Base-by-base conservation (phyloP, 2,329 filamentous ascomycete species). In the Monilinia laxa region DNA sequence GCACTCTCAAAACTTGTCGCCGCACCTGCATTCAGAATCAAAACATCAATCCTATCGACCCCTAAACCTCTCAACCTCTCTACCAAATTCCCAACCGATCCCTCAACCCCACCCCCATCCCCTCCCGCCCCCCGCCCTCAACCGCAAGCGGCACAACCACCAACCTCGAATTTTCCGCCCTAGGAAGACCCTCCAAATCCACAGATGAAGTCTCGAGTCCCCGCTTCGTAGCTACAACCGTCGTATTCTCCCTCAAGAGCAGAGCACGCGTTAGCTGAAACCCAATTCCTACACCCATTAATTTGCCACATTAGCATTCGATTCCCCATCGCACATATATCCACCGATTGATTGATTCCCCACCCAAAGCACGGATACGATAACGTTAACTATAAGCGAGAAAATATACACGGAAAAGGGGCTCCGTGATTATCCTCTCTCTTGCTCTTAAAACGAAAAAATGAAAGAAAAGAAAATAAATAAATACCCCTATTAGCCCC, bases 1-100 rank as follows among this genome's bases (percentile, higher is more conserved):
- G 70, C 68, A 12, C 66, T 38, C 0, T 75, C 73, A 62, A 73
- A 81, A 6, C 69, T 55, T 1, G 74, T 70, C 3, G 74, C 74
- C 3, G 80, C 76, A 12, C 79, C 83, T 0, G 84, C 83, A 70
- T 85, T 85, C 42, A 82, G 79, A 62, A 86, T 80, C 3, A 86
- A 75, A 12, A 82, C 73, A 69, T 86, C 81, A 2, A 86, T 72
- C 40, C 77, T 73, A 7, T 73, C 70, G 64, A 85, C 80, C 2
- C 76, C 76, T 12, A 35, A 0, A 49, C 6, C 16, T 16, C 23
- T 10, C 20, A 59, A 49, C 16, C 42, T 59, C 3, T 6, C 42
- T 1, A 35, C 42, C 14, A 59, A 14, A 49, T 35, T 25, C 12
- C 31, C 25, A 4, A 49, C 2, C 0, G 25, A 35, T 6, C n/a